phyloP scores from a whole-genome alignment of 139 green algal genomes.

The Dunaliella sp. region DNA sequence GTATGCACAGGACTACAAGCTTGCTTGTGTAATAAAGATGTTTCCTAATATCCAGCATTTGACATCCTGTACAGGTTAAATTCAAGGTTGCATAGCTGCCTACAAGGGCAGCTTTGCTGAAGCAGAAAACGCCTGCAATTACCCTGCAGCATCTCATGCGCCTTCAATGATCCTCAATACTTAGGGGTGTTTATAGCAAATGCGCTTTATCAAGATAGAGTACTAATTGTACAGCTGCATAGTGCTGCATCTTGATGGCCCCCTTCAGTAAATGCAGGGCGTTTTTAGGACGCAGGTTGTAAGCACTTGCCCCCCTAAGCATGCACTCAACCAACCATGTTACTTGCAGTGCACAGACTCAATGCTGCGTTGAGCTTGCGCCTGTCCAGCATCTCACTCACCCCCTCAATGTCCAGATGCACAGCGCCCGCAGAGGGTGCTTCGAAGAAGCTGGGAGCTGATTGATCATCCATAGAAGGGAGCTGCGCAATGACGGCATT shows the following conservation, averaged over 20 bases:
- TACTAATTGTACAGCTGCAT: background rate
- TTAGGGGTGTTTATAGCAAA: no score
- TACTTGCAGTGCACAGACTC: background rate
- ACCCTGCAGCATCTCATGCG: no score
- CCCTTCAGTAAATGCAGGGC: conserved; percentile 10
- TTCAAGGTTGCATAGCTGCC: no score
- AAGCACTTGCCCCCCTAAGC: background rate
- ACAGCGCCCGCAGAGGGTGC: conserved; percentile 40
- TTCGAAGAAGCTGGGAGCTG: conserved; percentile 52
- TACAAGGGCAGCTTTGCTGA: no score
- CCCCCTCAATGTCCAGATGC: conserved; percentile 44
- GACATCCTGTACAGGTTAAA: no score
- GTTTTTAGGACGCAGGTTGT: conserved; percentile 3
- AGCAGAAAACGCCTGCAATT: no score
- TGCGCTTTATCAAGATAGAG: no score
- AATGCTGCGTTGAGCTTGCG: background rate
- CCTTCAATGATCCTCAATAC: no score
- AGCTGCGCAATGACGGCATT: conserved; percentile 75
- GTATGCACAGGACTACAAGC: no score
- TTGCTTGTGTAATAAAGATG: no score
- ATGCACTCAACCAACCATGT: background rate
- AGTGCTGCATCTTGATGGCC: conserved; percentile 19
- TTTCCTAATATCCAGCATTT: no score
- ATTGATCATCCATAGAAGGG: conserved; percentile 46
- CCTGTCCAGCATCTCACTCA: background rate